These are phyloP conservation scores for Microcyclospora tardicrescens DNA, from an alignment of 2,329 filamentous ascomycete species.

Conservation along the genomic window DNA sequence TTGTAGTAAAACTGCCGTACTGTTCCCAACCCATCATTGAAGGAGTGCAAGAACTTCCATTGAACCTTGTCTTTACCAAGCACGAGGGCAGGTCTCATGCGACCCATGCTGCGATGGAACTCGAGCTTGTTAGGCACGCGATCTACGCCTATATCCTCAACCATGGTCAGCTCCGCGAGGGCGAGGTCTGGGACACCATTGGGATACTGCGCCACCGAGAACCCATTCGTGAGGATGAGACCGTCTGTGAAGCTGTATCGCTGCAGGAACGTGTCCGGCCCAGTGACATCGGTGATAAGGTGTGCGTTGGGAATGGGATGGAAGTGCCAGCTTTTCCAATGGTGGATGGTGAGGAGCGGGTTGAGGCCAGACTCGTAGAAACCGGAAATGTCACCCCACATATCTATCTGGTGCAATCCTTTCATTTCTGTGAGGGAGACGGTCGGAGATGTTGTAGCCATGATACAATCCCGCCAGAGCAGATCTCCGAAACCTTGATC, in stretches of 20 bases:
- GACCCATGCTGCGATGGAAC: slow-evolving; percentile 15
- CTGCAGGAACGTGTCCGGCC: slow-evolving; percentile 15
- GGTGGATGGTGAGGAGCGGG: slow-evolving; percentile 15
- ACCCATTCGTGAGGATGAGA: slow-evolving; percentile 16
- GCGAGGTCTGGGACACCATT: slow-evolving; percentile 16
- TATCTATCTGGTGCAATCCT: slow-evolving; percentile 17
- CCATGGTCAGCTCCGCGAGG: slow-evolving; percentile 15
- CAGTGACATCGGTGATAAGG: slow-evolving; percentile 14
- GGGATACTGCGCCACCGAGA: slow-evolving; percentile 15
- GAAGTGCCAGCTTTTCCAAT: slow-evolving; percentile 19
- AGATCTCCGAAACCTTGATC: slow-evolving; percentile 15
- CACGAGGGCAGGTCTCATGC: slow-evolving; percentile 12
- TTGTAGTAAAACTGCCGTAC: slow-evolving; percentile 19
- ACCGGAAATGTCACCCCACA: slow-evolving; percentile 15
- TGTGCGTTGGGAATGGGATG: slow-evolving; percentile 12
- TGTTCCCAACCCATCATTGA: slow-evolving; percentile 8
- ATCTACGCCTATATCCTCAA: slow-evolving; percentile 10
- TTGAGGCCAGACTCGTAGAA: slow-evolving; percentile 17
- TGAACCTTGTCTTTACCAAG: slow-evolving; percentile 13
- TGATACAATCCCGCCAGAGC: slow-evolving; percentile 17
- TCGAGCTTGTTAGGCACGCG: slow-evolving; percentile 9
- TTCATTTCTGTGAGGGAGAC: slow-evolving; percentile 14
- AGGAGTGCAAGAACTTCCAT: slow-evolving; percentile 14
- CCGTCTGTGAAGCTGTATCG: slow-evolving; percentile 14
- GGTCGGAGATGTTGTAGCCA: slow-evolving; percentile 14